Base-by-base conservation (phyloP, 1,284 basidiomycete species). In the Fomitiporia mediterranea region DNA sequence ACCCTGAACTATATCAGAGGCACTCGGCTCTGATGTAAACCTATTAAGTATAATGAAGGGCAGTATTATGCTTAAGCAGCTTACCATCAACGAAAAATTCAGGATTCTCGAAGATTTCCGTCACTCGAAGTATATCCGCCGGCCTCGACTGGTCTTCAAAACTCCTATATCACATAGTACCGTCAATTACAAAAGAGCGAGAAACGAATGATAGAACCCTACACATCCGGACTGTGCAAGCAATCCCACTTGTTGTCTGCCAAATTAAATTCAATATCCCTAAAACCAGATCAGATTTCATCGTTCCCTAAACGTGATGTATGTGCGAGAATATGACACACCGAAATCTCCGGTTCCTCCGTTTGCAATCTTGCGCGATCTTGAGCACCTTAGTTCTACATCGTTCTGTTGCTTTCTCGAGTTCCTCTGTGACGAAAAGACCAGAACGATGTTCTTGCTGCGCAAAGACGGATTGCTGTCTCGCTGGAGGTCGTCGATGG, bases 211-310 rank as follows among this genome's bases (percentile, higher is more conserved):
- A 4, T 8, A 19, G 9, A 21, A 54, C 35, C 58, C 28, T 48
- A 62, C 57, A 50, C 47, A 32, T 68, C 50, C 1, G 77, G 66
- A 9, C 73, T 72, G 49, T 75, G 69, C n/a, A 80, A 64, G 64
- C 77, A 80, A 17, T 71, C 63, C 1, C 69, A 56, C 48, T 63
- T 64, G 60, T 79, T 76, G 39, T 73, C 72, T 56, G 76, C 76
- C 0, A 80, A 65, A 60, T 81, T 78, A 57, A 79, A 81, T 63
- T 79, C 78, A 43, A 76, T 68, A 64, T 81, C 79, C 61, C 77
- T 78, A 54, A 11, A 39, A 13, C 43, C 37, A 39, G 19, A n/a
- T n/a, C n/a, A n/a, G n/a, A n/a, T n/a, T n/a, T n/a, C n/a, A n/a
- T n/a, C n/a, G n/a, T n/a, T n/a, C n/a, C n/a, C n/a, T n/a, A n/a